These are phyloP conservation scores for Pyrenophora seminiperda DNA, from an alignment of 2,329 filamentous ascomycete species.

Conservation along the genomic window DNA sequence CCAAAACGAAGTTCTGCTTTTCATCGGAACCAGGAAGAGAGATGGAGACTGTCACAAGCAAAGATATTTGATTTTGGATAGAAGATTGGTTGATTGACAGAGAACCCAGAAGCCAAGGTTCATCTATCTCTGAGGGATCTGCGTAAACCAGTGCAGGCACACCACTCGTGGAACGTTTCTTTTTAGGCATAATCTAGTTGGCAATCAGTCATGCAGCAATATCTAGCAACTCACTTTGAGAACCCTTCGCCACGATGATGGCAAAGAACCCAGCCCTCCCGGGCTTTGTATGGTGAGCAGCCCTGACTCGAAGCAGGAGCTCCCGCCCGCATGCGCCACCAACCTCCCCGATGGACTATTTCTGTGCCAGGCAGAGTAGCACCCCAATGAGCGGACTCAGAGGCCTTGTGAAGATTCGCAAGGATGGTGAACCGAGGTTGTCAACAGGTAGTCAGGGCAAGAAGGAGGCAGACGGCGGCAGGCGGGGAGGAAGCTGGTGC, in stretches of 20 bases:
- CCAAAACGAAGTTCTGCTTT: background rate
- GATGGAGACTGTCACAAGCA: background rate
- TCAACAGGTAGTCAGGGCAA: background rate
- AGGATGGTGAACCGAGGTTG: background rate
- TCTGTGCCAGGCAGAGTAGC: background rate
- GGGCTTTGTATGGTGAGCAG: background rate
- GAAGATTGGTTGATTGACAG: background rate
- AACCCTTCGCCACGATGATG: background rate
- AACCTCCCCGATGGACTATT: background rate
- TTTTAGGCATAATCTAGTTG: background rate
- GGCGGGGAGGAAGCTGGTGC: background rate
- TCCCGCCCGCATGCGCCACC: background rate
- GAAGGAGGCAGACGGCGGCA: background rate
- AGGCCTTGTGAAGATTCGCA: background rate
- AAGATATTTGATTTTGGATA: background rate
- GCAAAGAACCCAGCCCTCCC: background rate
- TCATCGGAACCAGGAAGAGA: background rate
- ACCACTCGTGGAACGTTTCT: background rate
- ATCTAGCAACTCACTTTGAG: background rate
- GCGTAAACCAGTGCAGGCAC: background rate
- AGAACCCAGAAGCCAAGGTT: background rate
- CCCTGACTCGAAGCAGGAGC: background rate
- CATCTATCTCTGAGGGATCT: background rate
- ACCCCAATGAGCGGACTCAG: background rate
- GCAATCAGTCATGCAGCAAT: background rate